A percentile compares a stretch with the other conserved stretches of the same genome.
These are phyloP conservation scores for Coemansia asiatica DNA, from an alignment of 192 early-diverging fungal genomes.

Conservation along the genomic window DNA sequence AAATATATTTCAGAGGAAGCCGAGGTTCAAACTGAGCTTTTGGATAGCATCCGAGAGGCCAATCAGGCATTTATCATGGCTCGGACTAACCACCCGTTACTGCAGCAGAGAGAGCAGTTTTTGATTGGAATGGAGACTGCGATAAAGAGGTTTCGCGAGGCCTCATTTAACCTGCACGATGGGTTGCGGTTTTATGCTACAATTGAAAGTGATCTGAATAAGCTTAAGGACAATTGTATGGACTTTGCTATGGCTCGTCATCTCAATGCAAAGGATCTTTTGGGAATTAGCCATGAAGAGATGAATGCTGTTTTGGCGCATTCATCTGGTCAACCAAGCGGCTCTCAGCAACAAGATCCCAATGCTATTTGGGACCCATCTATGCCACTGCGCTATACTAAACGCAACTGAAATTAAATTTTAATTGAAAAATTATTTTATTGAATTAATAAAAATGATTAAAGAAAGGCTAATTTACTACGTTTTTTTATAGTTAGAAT, in stretches of 20 bases:
- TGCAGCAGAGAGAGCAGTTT: constrained; percentile 72
- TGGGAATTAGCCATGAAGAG: constrained; percentile 34
- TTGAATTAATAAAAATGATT: background rate
- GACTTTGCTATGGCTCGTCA: constrained; percentile 73
- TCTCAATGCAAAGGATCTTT: constrained; percentile 62
- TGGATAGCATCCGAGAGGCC: constrained; percentile 61
- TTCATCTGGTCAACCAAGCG: constrained; percentile 5
- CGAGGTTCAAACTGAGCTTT: constrained; percentile 62
- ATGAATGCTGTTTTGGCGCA: constrained; percentile 26
- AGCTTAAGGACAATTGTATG: constrained; percentile 61
- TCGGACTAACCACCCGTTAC: constrained; percentile 57
- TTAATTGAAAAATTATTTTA: background rate
- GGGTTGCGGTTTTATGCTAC: constrained; percentile 73
- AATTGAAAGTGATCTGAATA: constrained; percentile 63
- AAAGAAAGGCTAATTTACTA: background rate
- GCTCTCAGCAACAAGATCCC: background rate
- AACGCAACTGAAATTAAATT: background rate
- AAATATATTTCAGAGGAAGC: constrained; percentile 59
- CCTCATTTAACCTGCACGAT: constrained; percentile 73
- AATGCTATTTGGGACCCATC: background rate
- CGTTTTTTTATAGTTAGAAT: background rate
- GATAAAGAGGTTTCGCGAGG: constrained; percentile 72
- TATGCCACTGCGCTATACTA: background rate
- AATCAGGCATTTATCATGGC: constrained; percentile 69
- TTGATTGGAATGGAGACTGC: constrained; percentile 75